Percentiles rank a stretch among this genome's conserved stretches.
Conservation (phyloP, 768 basidiomycete species). For the Hemileccinum rubropunctum region DNA sequence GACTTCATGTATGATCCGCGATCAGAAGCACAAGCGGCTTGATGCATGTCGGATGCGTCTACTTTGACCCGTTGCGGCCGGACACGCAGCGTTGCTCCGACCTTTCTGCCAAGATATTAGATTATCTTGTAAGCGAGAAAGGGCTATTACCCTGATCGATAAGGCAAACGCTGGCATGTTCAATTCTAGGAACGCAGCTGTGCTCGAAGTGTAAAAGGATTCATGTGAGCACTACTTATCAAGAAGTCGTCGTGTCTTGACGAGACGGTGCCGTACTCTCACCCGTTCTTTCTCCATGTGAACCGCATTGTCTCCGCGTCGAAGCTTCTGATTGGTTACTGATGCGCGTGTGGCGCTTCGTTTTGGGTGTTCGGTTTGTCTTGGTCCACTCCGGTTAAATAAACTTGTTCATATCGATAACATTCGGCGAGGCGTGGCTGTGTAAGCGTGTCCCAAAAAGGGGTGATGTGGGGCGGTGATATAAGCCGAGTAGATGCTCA, state of each 20-base stretch:
- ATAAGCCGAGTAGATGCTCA: conserved; percentile 9
- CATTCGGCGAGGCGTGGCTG: conserved; percentile 11
- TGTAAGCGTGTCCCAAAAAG: conserved; percentile 18
- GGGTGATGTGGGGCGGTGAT: conserved; percentile 10
- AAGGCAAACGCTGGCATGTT: neutral
- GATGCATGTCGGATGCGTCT: neutral
- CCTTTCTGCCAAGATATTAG: neutral
- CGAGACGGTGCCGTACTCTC: neutral
- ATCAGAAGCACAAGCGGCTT: neutral
- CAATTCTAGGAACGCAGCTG: neutral
- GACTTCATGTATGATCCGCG: neutral
- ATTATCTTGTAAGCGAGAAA: neutral
- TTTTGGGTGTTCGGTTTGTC: neutral
- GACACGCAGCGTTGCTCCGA: neutral
- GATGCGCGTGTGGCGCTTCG: neutral
- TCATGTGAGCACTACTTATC: neutral
- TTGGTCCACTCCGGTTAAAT: too few species aligned
- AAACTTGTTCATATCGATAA: neutral
- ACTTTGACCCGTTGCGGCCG: conserved; percentile 5
- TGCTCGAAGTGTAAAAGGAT: neutral
- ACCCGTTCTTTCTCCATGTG: conserved; percentile 25
- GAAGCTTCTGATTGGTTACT: neutral
- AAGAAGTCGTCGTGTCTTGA: neutral
- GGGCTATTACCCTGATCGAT: neutral
- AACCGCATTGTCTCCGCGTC: conserved; percentile 26